Evolutionary conservation across 2,329 filamentous ascomycete species (phyloP).

Genomic region (Fusarium coicis): DNA sequence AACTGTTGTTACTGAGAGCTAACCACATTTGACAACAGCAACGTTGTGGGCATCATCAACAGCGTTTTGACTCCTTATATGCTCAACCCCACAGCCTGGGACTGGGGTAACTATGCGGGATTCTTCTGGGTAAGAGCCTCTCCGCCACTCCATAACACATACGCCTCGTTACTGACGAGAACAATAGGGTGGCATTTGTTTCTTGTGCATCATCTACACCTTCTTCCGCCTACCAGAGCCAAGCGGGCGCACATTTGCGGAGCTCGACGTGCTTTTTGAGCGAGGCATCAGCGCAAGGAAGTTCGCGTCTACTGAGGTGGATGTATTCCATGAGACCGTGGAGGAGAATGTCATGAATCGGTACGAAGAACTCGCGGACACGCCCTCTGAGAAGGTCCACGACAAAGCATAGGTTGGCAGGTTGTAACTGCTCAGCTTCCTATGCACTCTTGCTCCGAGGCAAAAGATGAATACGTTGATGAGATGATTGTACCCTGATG

Average conservation of each 20-base stretch:
- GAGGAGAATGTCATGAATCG: slow-evolving; percentile 59
- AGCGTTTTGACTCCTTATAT: slow-evolving; percentile 90
- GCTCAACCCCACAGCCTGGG: slow-evolving; percentile 87
- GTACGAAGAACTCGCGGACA: slow-evolving; percentile 55
- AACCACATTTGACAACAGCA: slow-evolving; percentile 56
- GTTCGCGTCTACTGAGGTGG: slow-evolving; percentile 70
- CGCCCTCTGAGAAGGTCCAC: slow-evolving; percentile 25
- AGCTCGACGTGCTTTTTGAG: slow-evolving; percentile 88
- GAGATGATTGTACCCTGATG: background rate
- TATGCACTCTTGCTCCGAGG: background rate
- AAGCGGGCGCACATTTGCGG: slow-evolving; percentile 81
- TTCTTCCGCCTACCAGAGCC: slow-evolving; percentile 73
- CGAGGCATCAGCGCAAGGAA: slow-evolving; percentile 75
- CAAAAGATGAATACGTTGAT: background rate
- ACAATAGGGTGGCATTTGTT: slow-evolving; percentile 75
- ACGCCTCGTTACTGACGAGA: slow-evolving; percentile 14
- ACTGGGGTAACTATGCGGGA: slow-evolving; percentile 88
- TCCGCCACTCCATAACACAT: background rate
- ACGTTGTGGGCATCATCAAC: slow-evolving; percentile 83
- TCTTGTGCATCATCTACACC: slow-evolving; percentile 82
- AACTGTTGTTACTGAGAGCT: slow-evolving; percentile 14
- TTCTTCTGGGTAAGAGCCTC: slow-evolving; percentile 78
- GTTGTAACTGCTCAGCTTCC: slow-evolving; percentile 1
- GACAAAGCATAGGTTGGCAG: slow-evolving; percentile 25
- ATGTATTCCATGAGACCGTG: slow-evolving; percentile 66